A percentile compares a stretch with the other conserved stretches of the same genome.
phyloP scores from a whole-genome alignment of 768 basidiomycete species.

The Coprinopsis cinerea region DNA sequence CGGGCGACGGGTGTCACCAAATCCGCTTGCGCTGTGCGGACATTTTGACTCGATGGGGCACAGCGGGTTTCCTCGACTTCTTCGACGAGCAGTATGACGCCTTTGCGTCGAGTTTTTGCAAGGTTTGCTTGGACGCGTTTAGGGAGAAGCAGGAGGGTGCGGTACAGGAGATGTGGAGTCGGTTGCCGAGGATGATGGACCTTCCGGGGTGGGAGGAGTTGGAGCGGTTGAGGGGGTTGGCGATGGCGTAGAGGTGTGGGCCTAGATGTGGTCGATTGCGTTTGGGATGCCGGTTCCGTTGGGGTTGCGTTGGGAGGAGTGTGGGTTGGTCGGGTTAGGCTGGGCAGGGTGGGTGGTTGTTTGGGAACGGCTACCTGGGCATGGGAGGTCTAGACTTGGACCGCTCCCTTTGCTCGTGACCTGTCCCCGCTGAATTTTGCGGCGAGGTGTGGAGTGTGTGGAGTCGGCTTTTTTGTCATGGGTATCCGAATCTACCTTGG shows the following conservation, averaged over 20 bases:
- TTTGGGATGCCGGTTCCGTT: constrained; percentile 13
- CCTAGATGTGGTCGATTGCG: constrained; percentile 18
- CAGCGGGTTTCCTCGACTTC: constrained; percentile 10
- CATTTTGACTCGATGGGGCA: constrained; percentile 7
- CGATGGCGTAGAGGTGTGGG: neutral
- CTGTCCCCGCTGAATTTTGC: too few species aligned
- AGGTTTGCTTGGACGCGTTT: constrained; percentile 8
- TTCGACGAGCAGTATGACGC: neutral
- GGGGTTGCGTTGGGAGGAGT: too few species aligned
- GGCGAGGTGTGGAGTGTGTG: too few species aligned
- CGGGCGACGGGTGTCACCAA: constrained; percentile 12
- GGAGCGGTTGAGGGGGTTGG: constrained; percentile 10
- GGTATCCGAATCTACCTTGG: too few species aligned
- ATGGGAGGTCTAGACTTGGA: too few species aligned
- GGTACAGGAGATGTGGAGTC: constrained; percentile 14
- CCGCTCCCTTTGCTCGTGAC: too few species aligned
- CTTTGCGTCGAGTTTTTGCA: neutral
- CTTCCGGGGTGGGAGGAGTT: constrained; percentile 8
- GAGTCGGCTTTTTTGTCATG: too few species aligned
- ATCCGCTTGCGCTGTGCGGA: constrained; percentile 20
- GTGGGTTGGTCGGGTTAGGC: too few species aligned
- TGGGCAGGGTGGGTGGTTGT: too few species aligned
- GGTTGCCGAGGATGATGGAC: constrained; percentile 9
- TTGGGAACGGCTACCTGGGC: too few species aligned
- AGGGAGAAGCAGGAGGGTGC: constrained; percentile 14